Conservation (phyloP, 768 basidiomycete species). For the Naganishia kalamii region DNA sequence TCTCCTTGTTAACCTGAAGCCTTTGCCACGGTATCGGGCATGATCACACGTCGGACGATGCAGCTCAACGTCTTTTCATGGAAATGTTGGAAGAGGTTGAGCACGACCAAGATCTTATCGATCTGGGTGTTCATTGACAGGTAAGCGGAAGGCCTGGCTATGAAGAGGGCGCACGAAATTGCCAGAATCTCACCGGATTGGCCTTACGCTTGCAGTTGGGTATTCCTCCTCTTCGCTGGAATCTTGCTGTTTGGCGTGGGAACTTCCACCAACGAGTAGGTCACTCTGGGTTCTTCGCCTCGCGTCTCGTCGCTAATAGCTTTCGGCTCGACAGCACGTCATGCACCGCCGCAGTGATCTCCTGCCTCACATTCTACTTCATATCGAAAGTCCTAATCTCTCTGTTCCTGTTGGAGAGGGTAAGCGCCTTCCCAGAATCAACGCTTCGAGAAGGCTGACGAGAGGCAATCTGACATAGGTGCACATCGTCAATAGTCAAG, state of each 20-base stretch:
- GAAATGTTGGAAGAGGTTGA: constrained; percentile 1
- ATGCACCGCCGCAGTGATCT: background rate
- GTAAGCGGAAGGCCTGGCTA: too few species aligned
- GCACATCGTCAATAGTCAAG: constrained; percentile 2
- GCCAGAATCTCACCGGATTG: background rate
- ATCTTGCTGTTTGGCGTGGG: background rate
- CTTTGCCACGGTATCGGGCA: constrained; percentile 1
- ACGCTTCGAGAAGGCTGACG: too few species aligned
- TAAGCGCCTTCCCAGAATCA: background rate
- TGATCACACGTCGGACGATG: constrained; percentile 1
- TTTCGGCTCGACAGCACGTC: background rate
- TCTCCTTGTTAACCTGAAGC: background rate
- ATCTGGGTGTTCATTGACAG: constrained; percentile 11
- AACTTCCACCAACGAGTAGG: background rate
- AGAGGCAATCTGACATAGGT: background rate
- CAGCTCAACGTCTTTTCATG: constrained; percentile 1
- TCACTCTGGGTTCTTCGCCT: background rate
- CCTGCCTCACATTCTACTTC: constrained; percentile 8
- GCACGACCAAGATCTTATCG: background rate
- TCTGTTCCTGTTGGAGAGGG: constrained; percentile 2
- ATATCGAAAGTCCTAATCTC: constrained; percentile 12
- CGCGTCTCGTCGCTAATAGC: background rate
- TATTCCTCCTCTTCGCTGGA: constrained; percentile 1
- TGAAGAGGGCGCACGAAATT: too few species aligned
- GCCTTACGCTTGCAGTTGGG: background rate